Percentiles rank a stretch among this genome's conserved stretches.
phyloP scores from a whole-genome alignment of 441 rosid genomes.

The Mallotus repandus region DNA sequence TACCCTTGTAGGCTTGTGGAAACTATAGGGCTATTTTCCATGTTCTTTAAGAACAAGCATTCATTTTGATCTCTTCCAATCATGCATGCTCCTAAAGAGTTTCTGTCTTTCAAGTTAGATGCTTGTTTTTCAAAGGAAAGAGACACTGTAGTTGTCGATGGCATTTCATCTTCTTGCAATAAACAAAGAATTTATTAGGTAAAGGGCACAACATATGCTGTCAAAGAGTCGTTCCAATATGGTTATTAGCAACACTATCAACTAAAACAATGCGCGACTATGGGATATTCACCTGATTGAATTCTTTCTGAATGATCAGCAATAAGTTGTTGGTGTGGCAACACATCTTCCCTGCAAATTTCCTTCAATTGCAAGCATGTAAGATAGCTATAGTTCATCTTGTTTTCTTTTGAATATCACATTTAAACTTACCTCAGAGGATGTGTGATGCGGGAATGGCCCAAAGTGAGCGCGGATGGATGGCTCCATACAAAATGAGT shows the following conservation, averaged over 20 bases:
- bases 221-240: background rate
- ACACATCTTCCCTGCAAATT: conserved; percentile 41
- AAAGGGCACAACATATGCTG: background rate
- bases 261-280: background rate
- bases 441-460: conserved; percentile 40
- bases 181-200: conserved; percentile 2
- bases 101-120: conserved; percentile 29
- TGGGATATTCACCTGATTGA: conserved; percentile 34
- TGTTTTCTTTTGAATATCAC: conserved; percentile 1
- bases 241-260: background rate
- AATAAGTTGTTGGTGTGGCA: conserved; percentile 36
- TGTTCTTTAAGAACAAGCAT: conserved; percentile 23
- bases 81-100: conserved; percentile 22
- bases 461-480: conserved; percentile 49
- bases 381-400: conserved; percentile 18
- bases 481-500: conserved; percentile 50
- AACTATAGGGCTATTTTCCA: conserved; percentile 22
- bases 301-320: conserved; percentile 33
- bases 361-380: conserved; percentile 41
- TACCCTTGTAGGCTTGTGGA: conserved; percentile 27
- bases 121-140: conserved; percentile 30
- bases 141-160: conserved; percentile 18
- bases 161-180: conserved; percentile 27
- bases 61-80: conserved; percentile 27
- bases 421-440: conserved; percentile 43